Evolutionary conservation across 2,329 filamentous ascomycete genomes (phyloP).

Genomic region (Nemania bipapillata): DNA sequence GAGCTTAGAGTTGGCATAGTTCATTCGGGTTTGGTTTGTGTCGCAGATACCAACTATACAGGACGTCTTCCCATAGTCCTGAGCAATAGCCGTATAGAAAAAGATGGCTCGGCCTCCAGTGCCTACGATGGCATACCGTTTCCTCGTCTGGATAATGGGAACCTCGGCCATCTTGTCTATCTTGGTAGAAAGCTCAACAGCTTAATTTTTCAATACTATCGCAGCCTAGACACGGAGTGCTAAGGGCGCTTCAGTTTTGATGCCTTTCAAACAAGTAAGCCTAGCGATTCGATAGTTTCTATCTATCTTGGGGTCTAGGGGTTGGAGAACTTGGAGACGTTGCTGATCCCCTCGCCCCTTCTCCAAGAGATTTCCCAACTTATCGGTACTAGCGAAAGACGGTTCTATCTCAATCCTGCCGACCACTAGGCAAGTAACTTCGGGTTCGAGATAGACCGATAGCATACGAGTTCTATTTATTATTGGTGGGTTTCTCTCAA

Average conservation of each 20-base stretch:
- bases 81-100: slow-evolving; percentile 69
- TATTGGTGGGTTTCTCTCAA: slow-evolving; percentile 30
- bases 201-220: not conserved
- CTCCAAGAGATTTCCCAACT: slow-evolving; percentile 11
- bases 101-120: slow-evolving; percentile 69
- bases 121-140: slow-evolving; percentile 67
- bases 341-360: slow-evolving; percentile 1
- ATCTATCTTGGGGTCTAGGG: not conserved
- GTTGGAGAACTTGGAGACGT: slow-evolving; percentile 37
- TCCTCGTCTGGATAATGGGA: slow-evolving; percentile 43
- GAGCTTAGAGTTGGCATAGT: slow-evolving; percentile 65
- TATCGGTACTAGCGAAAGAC: not conserved
- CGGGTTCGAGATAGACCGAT: slow-evolving; percentile 13
- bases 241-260: not conserved
- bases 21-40: slow-evolving; percentile 69
- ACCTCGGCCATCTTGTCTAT: slow-evolving; percentile 39
- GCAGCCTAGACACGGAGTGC: not conserved
- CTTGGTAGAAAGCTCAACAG: not conserved
- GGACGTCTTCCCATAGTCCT: slow-evolving; percentile 62
- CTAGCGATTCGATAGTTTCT: not conserved
- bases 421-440: not conserved
- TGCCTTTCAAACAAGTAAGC: not conserved
- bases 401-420: not conserved
- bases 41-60: slow-evolving; percentile 68
- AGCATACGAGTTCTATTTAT: not conserved